Conservation (phyloP, 1,284 basidiomycete genomes). For the Austroboletus novae-zelandiae region DNA sequence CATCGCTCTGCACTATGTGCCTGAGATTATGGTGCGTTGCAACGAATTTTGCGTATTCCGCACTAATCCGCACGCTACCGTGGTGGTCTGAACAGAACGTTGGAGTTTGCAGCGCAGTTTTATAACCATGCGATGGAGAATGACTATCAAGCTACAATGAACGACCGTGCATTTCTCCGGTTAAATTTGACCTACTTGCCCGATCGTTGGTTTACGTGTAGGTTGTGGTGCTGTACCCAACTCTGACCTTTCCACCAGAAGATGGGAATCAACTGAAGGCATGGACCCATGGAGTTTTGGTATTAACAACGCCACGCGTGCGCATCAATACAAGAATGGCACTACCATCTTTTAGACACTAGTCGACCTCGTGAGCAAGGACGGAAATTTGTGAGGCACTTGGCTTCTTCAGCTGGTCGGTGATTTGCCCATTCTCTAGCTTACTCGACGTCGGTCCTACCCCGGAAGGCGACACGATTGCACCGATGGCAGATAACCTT, state of each 20-base stretch:
- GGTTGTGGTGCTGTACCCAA: slow-evolving; percentile 46
- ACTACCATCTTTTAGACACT: slow-evolving; percentile 48
- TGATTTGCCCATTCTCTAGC: slow-evolving; percentile 25
- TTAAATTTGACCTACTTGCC: not conserved
- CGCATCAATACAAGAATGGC: slow-evolving; percentile 48
- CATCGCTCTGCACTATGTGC: slow-evolving; percentile 52
- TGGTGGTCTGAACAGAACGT: slow-evolving; percentile 40
- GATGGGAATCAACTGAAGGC: slow-evolving; percentile 59
- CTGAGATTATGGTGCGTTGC: slow-evolving; percentile 51
- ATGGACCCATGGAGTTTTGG: slow-evolving; percentile 50
- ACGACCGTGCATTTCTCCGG: slow-evolving; percentile 42
- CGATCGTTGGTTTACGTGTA: slow-evolving; percentile 8
- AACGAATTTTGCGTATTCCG: not conserved
- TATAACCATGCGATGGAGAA: slow-evolving; percentile 47
- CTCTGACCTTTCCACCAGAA: slow-evolving; percentile 49
- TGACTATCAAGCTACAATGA: slow-evolving; percentile 54
- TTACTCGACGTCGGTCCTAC: slow-evolving; percentile 54
- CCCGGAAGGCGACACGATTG: slow-evolving; percentile 51
- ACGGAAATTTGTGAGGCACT: slow-evolving; percentile 48
- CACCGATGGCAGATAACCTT: slow-evolving; percentile 45
- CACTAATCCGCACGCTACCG: not conserved
- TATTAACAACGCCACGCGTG: slow-evolving; percentile 41
- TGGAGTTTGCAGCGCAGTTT: slow-evolving; percentile 49
- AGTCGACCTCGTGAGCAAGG: slow-evolving; percentile 55
- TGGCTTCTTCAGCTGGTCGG: not conserved